These are phyloP conservation scores for Mortierella hygrophila DNA, from an alignment of 192 early-diverging fungal species.

Conservation along the genomic window DNA sequence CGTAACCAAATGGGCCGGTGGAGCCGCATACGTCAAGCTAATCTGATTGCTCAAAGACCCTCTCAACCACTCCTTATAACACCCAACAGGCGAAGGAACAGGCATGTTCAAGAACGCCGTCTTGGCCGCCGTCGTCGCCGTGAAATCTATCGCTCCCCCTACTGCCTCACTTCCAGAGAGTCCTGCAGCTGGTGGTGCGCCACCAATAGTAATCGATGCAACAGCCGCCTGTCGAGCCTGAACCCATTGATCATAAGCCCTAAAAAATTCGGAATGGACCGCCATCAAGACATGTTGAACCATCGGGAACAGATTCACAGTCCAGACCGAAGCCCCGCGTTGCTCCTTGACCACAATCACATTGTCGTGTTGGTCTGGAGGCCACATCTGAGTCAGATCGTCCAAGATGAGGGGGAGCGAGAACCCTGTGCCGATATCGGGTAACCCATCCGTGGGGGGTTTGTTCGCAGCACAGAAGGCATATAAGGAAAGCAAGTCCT, in stretches of 20 bases:
- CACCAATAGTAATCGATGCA: slow-evolving; percentile 28
- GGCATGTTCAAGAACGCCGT: slow-evolving; percentile 46
- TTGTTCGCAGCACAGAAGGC: slow-evolving; percentile 69
- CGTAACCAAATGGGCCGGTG: slow-evolving; percentile 4
- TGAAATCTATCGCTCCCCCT: slow-evolving; percentile 34
- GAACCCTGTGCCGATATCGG: slow-evolving; percentile 56
- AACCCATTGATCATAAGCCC: slow-evolving; percentile 71
- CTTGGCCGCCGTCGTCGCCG: slow-evolving; percentile 38
- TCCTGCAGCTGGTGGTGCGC: neutral
- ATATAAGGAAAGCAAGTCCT: slow-evolving; percentile 77
- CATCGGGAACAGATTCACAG: slow-evolving; percentile 74
- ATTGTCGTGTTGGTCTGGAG: slow-evolving; percentile 79
- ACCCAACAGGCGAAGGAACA: slow-evolving; percentile 56
- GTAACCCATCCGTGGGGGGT: slow-evolving; percentile 32
- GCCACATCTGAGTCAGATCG: slow-evolving; percentile 80
- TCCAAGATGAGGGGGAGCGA: slow-evolving; percentile 76
- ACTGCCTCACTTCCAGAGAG: neutral
- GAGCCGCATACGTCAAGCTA: slow-evolving; percentile 14
- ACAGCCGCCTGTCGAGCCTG: slow-evolving; percentile 55
- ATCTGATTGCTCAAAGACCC: slow-evolving; percentile 64
- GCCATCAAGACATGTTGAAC: slow-evolving; percentile 66
- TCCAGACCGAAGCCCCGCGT: slow-evolving; percentile 67
- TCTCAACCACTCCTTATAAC: slow-evolving; percentile 65
- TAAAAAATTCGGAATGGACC: slow-evolving; percentile 74
- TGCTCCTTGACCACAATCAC: slow-evolving; percentile 80